phyloP scores from a whole-genome alignment of 805 yeast species.

The Grigorovia transvaalensis region DNA sequence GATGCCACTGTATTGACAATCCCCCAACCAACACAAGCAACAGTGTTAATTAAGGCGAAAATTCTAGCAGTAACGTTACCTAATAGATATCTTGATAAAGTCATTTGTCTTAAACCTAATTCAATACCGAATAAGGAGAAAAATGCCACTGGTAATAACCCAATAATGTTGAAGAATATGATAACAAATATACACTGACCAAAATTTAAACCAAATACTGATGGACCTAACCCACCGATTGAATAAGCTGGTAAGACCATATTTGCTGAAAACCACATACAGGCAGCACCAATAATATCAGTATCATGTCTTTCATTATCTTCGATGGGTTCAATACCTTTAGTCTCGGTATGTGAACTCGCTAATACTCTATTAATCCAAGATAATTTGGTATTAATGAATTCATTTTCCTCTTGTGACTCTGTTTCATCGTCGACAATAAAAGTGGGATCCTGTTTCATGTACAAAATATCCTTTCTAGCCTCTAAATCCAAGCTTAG shows the following conservation, averaged over 20 bases:
- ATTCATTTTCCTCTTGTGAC: slow-evolving; percentile 5
- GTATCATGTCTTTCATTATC: slow-evolving; percentile 68
- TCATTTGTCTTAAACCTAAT: slow-evolving; percentile 82
- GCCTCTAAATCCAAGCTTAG: neutral
- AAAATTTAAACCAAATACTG: slow-evolving; percentile 58
- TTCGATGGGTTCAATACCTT: slow-evolving; percentile 74
- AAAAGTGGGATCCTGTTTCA: neutral
- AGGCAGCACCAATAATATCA: slow-evolving; percentile 57
- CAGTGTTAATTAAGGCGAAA: slow-evolving; percentile 62
- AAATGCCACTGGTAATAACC: slow-evolving; percentile 71
- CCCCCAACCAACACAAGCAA: slow-evolving; percentile 94
- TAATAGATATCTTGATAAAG: slow-evolving; percentile 62
- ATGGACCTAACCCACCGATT: slow-evolving; percentile 61
- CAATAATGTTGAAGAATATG: slow-evolving; percentile 63
- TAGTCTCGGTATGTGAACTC: slow-evolving; percentile 39
- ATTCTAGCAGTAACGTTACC: slow-evolving; percentile 71
- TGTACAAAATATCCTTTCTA: neutral
- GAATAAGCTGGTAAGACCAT: slow-evolving; percentile 77
- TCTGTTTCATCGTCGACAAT: slow-evolving; percentile 1
- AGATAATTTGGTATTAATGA: slow-evolving; percentile 11
- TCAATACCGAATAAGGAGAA: slow-evolving; percentile 76
- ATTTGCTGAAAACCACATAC: slow-evolving; percentile 90
- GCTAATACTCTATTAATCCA: slow-evolving; percentile 19
- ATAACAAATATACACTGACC: slow-evolving; percentile 60
- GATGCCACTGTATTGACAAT: slow-evolving; percentile 85